Base-by-base conservation (phyloP, 176 grass and related monocot species). In the Typha latifolia region DNA sequence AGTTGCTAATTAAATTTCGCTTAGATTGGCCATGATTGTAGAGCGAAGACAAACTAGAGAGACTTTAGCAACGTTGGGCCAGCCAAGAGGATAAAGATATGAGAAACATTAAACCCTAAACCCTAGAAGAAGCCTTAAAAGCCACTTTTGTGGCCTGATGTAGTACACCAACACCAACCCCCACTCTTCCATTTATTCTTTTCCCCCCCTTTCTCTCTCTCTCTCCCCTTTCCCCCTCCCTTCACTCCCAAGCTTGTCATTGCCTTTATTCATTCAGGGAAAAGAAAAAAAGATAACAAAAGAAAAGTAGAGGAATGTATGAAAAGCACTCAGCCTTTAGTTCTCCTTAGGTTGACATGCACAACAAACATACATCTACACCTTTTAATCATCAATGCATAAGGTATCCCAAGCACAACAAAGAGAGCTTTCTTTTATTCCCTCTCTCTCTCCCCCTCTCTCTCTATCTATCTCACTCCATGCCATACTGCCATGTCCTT, bases 231-330 rank as follows among this genome's bases (percentile, higher is more conserved):
- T 62, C 61, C 61, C 63, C 49, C 59, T 82, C 66, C 79, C 79
- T 82, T 82, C 71, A 61, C 69, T 71, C 79, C 72, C 59, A 82
- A 82, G 79, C 66, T 67, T 82, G 72, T 66, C 72, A 82, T 76
- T 29, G 64, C 61, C 79, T 82, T 82, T 82, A 76, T 71, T 64
- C 72, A 78, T 21, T 59, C 53, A 59, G 20, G n/a, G 20, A 59
- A 21, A 55, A 21, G 9, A 21, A 70, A 66, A 76, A 70, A 75
- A 82, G 71, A 66, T 57, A 68, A 10, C 62, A 62, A 64, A 22
- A 52, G 61, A 29, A 49, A 32, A 71, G 24, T 75, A 48, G 15
- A 53, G 16, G 68, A 31, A 62, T 16, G 24, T 24, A 51, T n/a
- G 34, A 69, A 69, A 51, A 69, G 66, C 66, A 69, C 47, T 62